Percentiles rank a stretch among this genome's conserved stretches.
Conservation (phyloP, 192 early-diverging fungal genomes). For the Haplosporangium gracile region DNA sequence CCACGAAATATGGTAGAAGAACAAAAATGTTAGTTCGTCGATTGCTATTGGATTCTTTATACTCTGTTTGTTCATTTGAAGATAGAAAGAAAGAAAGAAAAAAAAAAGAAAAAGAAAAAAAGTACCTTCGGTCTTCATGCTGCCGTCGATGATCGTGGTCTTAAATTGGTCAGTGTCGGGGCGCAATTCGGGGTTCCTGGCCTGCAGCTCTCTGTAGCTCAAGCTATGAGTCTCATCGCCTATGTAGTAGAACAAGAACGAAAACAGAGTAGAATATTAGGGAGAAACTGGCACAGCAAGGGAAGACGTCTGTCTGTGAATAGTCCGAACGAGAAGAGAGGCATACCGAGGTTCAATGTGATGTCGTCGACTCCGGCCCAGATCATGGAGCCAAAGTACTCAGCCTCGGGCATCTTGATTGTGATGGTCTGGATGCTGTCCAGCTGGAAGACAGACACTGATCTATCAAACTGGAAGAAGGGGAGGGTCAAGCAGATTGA, state of each 20-base stretch:
- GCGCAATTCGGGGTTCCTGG: slow-evolving; percentile 20
- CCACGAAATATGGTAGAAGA: background rate
- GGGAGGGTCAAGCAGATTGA: background rate
- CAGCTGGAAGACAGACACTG: slow-evolving; percentile 32
- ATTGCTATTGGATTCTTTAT: background rate
- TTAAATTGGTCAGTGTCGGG: slow-evolving; percentile 44
- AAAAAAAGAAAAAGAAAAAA: no score
- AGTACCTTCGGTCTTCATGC: slow-evolving; percentile 43
- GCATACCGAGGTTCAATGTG: slow-evolving; percentile 34
- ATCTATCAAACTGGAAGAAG: slow-evolving; percentile 12
- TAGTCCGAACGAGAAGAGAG: background rate
- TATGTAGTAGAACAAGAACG: background rate
- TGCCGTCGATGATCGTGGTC: slow-evolving; percentile 33
- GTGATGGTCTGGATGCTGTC: slow-evolving; percentile 38
- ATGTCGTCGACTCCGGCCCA: slow-evolving; percentile 47
- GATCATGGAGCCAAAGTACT: slow-evolving; percentile 52
- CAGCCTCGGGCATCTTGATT: slow-evolving; percentile 31
- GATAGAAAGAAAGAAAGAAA: background rate
- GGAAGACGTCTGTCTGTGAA: background rate
- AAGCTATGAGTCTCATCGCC: slow-evolving; percentile 25
- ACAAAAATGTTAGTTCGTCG: background rate
- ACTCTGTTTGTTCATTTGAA: background rate
- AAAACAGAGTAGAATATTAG: background rate
- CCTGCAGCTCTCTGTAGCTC: slow-evolving; percentile 36
- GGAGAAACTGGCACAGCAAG: background rate